A percentile compares a stretch with the other conserved stretches of the same genome.
Evolutionary conservation across 2,329 filamentous ascomycete species (phyloP).

Genomic region (Aspergillus sclerotialis): DNA sequence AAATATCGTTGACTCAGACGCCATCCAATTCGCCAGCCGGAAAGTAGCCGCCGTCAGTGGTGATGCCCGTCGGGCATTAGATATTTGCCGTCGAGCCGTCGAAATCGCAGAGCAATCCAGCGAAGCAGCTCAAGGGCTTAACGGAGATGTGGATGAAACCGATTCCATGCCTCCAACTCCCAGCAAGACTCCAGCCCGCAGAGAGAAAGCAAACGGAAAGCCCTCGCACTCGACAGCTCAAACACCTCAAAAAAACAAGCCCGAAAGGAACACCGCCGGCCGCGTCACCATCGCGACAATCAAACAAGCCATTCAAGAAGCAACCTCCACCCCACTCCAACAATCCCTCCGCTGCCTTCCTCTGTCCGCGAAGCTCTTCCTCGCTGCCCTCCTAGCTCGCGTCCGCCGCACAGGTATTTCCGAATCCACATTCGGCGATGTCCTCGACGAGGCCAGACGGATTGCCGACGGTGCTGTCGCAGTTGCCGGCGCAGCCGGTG

Average conservation of each 20-base stretch:
- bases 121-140: constrained; percentile 28
- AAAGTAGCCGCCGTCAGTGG: constrained; percentile 96
- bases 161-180: constrained; percentile 38
- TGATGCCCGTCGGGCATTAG: constrained; percentile 82
- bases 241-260: constrained; percentile 12
- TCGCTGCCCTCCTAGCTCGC: constrained; percentile 72
- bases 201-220: constrained; percentile 16
- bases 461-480: constrained; percentile 45
- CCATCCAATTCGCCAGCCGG: constrained; percentile 89
- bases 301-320: constrained; percentile 90
- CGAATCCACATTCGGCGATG: constrained; percentile 82
- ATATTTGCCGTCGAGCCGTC: constrained; percentile 91
- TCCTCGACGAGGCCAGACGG: constrained; percentile 75
- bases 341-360: constrained; percentile 79
- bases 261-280: constrained; percentile 23
- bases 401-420: constrained; percentile 75
- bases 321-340: constrained; percentile 85
- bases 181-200: constrained; percentile 34
- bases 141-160: constrained; percentile 18
- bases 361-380: constrained; percentile 73
- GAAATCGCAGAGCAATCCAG: constrained; percentile 81
- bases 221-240: constrained; percentile 6
- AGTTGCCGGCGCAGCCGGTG: constrained; percentile 45
- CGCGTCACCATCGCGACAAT: constrained; percentile 88
- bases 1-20: constrained; percentile 84